Conservation (phyloP, 371 early-diverging fungal species). For the Mortierella sp. region DNA sequence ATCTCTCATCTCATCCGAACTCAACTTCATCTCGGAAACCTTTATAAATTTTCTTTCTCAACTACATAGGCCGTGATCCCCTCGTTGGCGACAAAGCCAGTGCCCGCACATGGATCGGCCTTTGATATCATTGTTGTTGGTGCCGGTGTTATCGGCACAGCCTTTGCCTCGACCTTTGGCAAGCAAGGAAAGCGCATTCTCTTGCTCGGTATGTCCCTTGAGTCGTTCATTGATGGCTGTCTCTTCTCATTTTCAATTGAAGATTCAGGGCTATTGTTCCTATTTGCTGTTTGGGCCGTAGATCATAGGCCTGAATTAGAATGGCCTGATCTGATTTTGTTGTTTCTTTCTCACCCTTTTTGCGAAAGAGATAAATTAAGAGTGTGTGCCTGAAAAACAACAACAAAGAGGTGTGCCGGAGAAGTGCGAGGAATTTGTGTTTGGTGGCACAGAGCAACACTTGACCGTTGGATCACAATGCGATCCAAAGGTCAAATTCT, state of each 20-base stretch:
- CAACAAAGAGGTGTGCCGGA: not conserved
- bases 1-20: not conserved
- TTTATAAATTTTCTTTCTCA: too few relatives aligned
- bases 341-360: not conserved
- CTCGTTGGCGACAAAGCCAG: slow-evolving; percentile 40
- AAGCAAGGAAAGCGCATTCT: slow-evolving; percentile 78
- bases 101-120: slow-evolving; percentile 43
- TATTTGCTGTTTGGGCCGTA: not conserved
- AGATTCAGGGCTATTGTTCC: slow-evolving; percentile 28
- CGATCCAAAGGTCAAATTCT: too few relatives aligned
- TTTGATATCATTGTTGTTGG: slow-evolving; percentile 91
- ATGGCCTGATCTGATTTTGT: slow-evolving; percentile 6
- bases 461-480: too few relatives aligned
- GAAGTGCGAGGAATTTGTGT: not conserved
- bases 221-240: not conserved
- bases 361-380: not conserved
- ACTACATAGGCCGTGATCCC: slow-evolving; percentile 32
- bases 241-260: slow-evolving; percentile 55
- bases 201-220: slow-evolving; percentile 66
- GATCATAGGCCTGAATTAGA: slow-evolving; percentile 3
- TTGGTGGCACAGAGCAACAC: not conserved
- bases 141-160: slow-evolving; percentile 91
- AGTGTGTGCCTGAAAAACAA: not conserved
- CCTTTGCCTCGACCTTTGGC: slow-evolving; percentile 84
- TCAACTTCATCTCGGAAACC: too few relatives aligned